A percentile compares a stretch with the other conserved stretches of the same genome.
These are phyloP conservation scores for Saccharum hybrid DNA, from an alignment of 202 grass and related monocot genomes.

Conservation along the genomic window DNA sequence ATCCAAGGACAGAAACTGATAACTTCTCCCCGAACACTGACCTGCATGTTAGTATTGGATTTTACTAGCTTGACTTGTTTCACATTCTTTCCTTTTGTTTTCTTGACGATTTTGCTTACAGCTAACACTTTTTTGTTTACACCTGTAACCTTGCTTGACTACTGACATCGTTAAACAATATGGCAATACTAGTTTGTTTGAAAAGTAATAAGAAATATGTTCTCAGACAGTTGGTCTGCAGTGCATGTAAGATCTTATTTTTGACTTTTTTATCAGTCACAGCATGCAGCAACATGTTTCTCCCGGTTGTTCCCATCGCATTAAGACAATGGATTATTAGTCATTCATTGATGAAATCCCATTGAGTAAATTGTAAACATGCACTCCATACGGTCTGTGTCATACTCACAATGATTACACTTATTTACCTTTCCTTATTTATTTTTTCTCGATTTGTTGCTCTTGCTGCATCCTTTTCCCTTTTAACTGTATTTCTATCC, in stretches of 20 bases:
- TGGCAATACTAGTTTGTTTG: neutral
- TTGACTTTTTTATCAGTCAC: constrained; percentile 1
- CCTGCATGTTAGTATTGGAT: constrained; percentile 68
- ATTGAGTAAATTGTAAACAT: constrained; percentile 29
- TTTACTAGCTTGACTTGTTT: constrained; percentile 35
- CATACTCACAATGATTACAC: neutral
- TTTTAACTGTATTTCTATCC: constrained; percentile 34
- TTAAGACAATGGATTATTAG: constrained; percentile 14
- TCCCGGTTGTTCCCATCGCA: constrained; percentile 9
- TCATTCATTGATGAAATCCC: constrained; percentile 12
- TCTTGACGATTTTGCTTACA: constrained; percentile 32
- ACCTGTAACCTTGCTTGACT: neutral
- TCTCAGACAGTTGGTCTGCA: constrained; percentile 25
- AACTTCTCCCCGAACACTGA: constrained; percentile 93
- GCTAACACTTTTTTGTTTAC: neutral
- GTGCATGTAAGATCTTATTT: constrained; percentile 5
- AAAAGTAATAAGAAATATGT: constrained; percentile 22
- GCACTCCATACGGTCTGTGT: neutral
- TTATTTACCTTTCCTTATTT: neutral
- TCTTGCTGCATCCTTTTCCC: neutral
- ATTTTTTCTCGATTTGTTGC: neutral
- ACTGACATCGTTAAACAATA: constrained; percentile 11
- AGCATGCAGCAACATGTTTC: neutral
- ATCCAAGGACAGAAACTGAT: constrained; percentile 97
- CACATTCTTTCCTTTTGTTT: constrained; percentile 32